Percentiles rank a stretch among this genome's conserved stretches.
phyloP scores from a whole-genome alignment of 805 yeast species.

The Metschnikowia cubensis region DNA sequence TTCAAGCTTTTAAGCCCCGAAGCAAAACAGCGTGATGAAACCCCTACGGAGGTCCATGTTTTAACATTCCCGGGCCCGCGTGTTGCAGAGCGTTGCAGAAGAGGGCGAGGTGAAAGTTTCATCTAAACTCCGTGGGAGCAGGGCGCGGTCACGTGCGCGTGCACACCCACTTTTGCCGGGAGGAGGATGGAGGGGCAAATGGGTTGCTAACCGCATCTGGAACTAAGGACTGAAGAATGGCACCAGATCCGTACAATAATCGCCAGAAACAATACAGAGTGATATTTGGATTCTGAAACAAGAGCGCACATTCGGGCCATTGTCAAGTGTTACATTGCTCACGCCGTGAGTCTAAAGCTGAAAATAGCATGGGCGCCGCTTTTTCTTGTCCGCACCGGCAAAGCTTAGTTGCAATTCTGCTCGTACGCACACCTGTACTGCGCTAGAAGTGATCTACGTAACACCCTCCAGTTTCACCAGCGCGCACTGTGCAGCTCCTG shows the following conservation, averaged over 20 bases:
- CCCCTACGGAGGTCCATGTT: background rate
- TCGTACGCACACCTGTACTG: slow-evolving; percentile 4
- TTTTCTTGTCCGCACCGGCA: background rate
- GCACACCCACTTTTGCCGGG: background rate
- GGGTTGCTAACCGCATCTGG: background rate
- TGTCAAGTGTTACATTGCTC: background rate
- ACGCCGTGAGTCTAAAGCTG: background rate
- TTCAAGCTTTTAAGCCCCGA: background rate
- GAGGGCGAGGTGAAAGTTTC: background rate
- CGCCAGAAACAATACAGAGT: background rate
- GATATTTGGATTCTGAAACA: background rate
- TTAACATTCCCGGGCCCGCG: background rate
- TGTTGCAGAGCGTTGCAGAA: background rate
- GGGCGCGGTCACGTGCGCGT: background rate
- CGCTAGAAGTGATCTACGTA: slow-evolving; percentile 2
- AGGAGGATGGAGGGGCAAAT: background rate
- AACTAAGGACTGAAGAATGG: background rate
- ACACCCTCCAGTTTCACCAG: slow-evolving; percentile 3
- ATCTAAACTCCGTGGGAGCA: background rate
- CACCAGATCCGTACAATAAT: background rate
- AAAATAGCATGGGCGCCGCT: background rate
- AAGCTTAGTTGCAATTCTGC: background rate
- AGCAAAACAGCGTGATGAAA: background rate
- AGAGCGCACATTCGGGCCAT: background rate
- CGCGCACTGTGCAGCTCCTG: slow-evolving; percentile 3